A percentile compares a stretch with the other conserved stretches of the same genome.
phyloP scores from a whole-genome alignment of 148 eudicot species.

The Rhododendron mucronatum region DNA sequence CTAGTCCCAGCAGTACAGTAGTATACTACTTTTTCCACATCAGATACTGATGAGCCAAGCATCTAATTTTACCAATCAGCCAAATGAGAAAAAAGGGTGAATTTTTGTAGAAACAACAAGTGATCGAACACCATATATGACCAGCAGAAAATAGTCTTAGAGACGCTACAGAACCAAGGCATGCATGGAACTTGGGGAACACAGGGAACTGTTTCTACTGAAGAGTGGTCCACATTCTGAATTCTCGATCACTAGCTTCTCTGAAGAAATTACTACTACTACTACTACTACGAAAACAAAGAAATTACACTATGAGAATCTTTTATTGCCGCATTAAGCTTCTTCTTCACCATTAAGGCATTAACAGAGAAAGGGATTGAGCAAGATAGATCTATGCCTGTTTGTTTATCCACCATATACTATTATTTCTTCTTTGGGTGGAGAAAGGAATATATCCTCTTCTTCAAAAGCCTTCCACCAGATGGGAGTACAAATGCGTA shows the following conservation, averaged over 20 bases:
- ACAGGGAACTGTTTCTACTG: background rate
- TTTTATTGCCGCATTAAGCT: background rate
- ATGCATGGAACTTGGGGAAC: background rate
- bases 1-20: background rate
- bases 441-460: background rate
- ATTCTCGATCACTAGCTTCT: background rate
- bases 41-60: background rate
- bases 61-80: background rate
- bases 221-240: background rate
- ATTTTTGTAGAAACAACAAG: background rate
- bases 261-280: background rate
- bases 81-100: background rate
- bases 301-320: background rate
- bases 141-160: background rate
- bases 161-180: background rate
- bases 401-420: background rate
- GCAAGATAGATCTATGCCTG: background rate
- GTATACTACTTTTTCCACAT: background rate
- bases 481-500: background rate
- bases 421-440: background rate
- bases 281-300: background rate
- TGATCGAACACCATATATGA: background rate
- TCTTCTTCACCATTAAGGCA: background rate
- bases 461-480: background rate
- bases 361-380: background rate